Conservation (phyloP, 2,329 filamentous ascomycete genomes). For the Dendrostoma leiphaemia region DNA sequence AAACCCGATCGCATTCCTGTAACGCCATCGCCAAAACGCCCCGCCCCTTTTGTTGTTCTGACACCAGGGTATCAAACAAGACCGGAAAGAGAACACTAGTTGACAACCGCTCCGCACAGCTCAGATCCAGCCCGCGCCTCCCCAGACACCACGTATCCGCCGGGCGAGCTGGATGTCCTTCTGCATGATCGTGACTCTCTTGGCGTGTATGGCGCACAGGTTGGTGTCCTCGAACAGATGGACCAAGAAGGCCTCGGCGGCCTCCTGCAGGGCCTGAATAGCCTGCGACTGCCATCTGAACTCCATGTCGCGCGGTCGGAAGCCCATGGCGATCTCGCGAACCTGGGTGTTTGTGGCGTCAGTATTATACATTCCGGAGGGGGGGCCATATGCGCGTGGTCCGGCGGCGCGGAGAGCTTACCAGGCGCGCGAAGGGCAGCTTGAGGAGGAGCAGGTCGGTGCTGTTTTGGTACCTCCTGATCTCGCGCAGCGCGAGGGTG, state of each 20-base stretch:
- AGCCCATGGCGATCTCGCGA: constrained; percentile 69
- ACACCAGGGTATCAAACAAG: constrained; percentile 1
- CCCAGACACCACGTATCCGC: constrained; percentile 76
- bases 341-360: constrained; percentile 39
- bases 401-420: constrained; percentile 27
- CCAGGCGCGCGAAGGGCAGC: constrained; percentile 76
- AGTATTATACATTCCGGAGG: not conserved
- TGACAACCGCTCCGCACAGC: not conserved
- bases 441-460: constrained; percentile 84
- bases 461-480: constrained; percentile 83
- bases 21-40: constrained; percentile 1
- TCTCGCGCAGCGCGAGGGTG: constrained; percentile 87
- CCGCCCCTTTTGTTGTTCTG: not conserved
- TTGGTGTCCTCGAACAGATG: constrained; percentile 97
- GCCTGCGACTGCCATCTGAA: constrained; percentile 96
- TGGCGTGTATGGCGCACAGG: constrained; percentile 93
- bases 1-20: not conserved
- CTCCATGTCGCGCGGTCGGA: constrained; percentile 62
- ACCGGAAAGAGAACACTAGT: not conserved
- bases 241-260: constrained; percentile 92
- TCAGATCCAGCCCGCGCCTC: constrained; percentile 55
- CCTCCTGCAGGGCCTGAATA: constrained; percentile 89
- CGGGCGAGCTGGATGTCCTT: constrained; percentile 95
- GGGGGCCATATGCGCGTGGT: not conserved
- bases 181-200: constrained; percentile 95